Conservation (phyloP, 1,139 yeast genomes). For the Meyerozyma sp. region DNA sequence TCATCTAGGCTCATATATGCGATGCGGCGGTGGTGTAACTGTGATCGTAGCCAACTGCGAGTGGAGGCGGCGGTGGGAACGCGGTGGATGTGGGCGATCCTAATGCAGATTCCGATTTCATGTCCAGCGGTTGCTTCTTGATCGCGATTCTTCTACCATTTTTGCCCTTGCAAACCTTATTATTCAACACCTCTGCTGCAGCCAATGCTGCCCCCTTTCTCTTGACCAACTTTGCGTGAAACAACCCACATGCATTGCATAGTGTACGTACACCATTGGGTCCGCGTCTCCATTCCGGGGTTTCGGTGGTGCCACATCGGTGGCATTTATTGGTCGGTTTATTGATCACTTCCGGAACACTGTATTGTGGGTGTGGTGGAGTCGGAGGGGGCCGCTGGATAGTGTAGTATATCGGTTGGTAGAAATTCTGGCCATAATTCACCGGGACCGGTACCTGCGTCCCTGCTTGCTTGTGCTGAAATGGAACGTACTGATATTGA, state of each 20-base stretch:
- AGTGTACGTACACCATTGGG: constrained; percentile 81
- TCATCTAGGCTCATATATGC: background rate
- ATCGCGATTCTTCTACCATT: constrained; percentile 40
- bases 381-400: constrained; percentile 6
- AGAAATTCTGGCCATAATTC: constrained; percentile 2
- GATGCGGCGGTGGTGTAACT: constrained; percentile 1
- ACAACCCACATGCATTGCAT: constrained; percentile 88
- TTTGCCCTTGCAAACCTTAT: constrained; percentile 43
- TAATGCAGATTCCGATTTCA: constrained; percentile 1
- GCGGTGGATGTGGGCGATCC: background rate
- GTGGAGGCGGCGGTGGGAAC: background rate
- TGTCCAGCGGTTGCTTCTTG: constrained; percentile 18
- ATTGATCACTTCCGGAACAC: constrained; percentile 31
- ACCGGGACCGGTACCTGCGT: constrained; percentile 4
- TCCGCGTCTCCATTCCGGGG: constrained; percentile 92
- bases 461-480: background rate
- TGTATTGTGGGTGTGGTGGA: constrained; percentile 11
- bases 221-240: constrained; percentile 69
- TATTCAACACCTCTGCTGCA: constrained; percentile 43
- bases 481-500: constrained; percentile 1
- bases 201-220: constrained; percentile 64
- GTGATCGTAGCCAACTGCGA: constrained; percentile 1
- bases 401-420: constrained; percentile 5
- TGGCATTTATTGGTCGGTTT: constrained; percentile 43
- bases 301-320: constrained; percentile 73